These are phyloP conservation scores for Ceraceosorus bombacis DNA, from an alignment of 1,284 basidiomycete species.

Conservation along the genomic window DNA sequence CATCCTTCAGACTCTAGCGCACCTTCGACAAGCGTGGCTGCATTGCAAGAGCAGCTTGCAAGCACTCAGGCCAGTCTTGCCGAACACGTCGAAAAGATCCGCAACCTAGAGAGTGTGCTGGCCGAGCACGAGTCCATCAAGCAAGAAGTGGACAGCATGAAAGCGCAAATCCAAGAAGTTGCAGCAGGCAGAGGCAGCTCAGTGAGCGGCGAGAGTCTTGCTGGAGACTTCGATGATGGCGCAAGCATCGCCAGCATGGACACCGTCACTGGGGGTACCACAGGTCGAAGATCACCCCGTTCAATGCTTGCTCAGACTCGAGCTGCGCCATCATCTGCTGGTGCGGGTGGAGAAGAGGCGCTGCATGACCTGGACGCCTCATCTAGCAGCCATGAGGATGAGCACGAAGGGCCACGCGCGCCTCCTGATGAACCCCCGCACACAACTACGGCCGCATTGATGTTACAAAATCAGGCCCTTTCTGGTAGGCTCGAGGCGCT, in stretches of 20 bases:
- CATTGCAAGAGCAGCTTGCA: constrained; percentile 72
- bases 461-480: constrained; percentile 58
- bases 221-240: constrained; percentile 36
- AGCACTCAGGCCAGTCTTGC: constrained; percentile 76
- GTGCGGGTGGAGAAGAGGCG: constrained; percentile 11
- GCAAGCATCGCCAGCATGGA: constrained; percentile 41
- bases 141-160: constrained; percentile 61
- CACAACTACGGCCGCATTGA: neutral
- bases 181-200: neutral
- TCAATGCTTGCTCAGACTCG: neutral
- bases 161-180: constrained; percentile 35
- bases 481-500: constrained; percentile 64
- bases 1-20: constrained; percentile 19
- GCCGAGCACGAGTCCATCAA: constrained; percentile 77
- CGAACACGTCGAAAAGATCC: constrained; percentile 75
- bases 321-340: constrained; percentile 2
- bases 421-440: constrained; percentile 30
- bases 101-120: constrained; percentile 69
- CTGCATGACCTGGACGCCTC: neutral
- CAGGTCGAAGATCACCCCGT: neutral
- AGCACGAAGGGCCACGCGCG: constrained; percentile 30
- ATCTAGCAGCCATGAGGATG: too few species aligned
- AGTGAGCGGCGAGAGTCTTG: constrained; percentile 6
- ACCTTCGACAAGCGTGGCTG: constrained; percentile 36
- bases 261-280: constrained; percentile 27